These are phyloP conservation scores for Crataegus laevigata DNA, from an alignment of 306 rosid genomes.

Conservation along the genomic window DNA sequence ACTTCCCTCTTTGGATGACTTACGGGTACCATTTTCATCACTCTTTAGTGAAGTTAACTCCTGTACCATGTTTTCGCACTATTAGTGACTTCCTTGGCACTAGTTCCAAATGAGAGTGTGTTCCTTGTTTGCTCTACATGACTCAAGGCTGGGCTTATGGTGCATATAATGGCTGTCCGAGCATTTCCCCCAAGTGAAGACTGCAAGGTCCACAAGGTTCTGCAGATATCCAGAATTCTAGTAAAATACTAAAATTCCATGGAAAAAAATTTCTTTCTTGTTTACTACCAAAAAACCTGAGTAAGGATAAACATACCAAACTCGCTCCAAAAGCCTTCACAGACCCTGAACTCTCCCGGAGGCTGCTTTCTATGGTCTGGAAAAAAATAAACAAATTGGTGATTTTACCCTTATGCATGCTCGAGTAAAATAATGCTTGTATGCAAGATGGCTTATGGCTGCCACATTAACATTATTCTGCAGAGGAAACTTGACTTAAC, in stretches of 20 bases:
- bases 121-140: conserved; percentile 93
- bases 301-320: conserved; percentile 49
- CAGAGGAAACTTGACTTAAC: neutral
- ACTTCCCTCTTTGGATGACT: conserved; percentile 49
- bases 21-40: neutral
- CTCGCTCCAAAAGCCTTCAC: conserved; percentile 70
- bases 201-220: conserved; percentile 95
- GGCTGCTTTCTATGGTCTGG: conserved; percentile 75
- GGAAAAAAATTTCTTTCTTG: conserved; percentile 18
- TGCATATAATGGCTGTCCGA: conserved; percentile 86
- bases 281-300: conserved; percentile 9
- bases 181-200: conserved; percentile 92
- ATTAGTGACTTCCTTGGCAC: conserved; percentile 85
- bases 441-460: neutral
- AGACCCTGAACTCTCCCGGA: conserved; percentile 58
- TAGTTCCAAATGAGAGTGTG: conserved; percentile 75
- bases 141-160: conserved; percentile 85
- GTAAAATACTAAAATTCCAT: neutral
- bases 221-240: conserved; percentile 18
- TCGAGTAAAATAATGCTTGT: neutral
- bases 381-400: neutral
- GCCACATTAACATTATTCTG: neutral
- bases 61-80: conserved; percentile 83
- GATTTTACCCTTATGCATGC: neutral
- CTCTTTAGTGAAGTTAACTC: conserved; percentile 37